Base-by-base conservation (phyloP, 169 alveolate genomes). In the Plasmodium falciparum region DNA sequence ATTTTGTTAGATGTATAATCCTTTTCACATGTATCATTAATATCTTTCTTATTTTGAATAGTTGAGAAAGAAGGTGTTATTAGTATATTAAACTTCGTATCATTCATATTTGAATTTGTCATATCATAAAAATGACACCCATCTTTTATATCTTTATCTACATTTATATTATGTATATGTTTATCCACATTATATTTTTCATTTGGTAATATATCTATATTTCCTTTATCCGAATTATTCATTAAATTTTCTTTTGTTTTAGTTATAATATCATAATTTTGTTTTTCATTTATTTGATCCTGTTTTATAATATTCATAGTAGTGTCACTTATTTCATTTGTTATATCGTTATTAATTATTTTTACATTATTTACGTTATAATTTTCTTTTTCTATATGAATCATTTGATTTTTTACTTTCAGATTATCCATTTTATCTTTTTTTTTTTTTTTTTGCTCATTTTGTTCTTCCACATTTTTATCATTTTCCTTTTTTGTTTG, bases 61-160 rank as follows among this genome's bases (percentile, higher is more conserved):
- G 43, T 45, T n/a, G 89, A 78, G 47, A 78, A 45, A 12, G 89
- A 78, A 6, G 89, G 89, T 20, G 89, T 78, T 43, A 78, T 78
- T 13, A 33, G 50, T 6, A 78, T 78, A 45, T 78, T 78, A 43
- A 78, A 78, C 29, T 66, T 63, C 0, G 89, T 49, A 29, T 54
- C 59, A 22, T 49, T 70, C 43, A 78, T 24, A 45, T 9, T 78
- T 39, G 58, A 15, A 13, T 65, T 58, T 33, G 26, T 62, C 45
- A 29, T 75, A 33, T 17, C 73, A 33, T 15, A 13, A 54, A 59
- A 1, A 33, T 49, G 7, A 26, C 50, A 39, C 2, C 47, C 47
- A 39, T 45, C 5, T 24, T 20, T 33, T 22, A 39, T 3, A 17
- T 65, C 22, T 50, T 47, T 13, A 65, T 20, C 11, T 9, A n/a